A percentile compares a stretch with the other conserved stretches of the same genome.
phyloP scores from a whole-genome alignment of 1,284 basidiomycete species.

The Sphaerobolus stellatus region DNA sequence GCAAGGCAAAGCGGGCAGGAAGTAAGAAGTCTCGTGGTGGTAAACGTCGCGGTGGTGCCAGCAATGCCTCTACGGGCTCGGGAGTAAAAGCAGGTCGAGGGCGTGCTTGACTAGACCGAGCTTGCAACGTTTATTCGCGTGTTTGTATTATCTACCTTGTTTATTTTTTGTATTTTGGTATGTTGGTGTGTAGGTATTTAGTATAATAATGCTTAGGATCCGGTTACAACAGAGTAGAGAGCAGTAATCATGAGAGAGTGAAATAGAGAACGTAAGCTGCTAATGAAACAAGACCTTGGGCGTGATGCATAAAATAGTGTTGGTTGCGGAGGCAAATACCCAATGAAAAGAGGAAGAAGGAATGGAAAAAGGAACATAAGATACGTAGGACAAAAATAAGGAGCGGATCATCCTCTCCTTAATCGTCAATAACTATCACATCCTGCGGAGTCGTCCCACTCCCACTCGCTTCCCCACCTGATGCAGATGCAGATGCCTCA shows the following conservation, averaged over 20 bases:
- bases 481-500: slow-evolving; percentile 16
- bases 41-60: slow-evolving; percentile 41
- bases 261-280: no score
- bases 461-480: slow-evolving; percentile 16
- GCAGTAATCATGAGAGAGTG: no score
- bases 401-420: slow-evolving; percentile 2
- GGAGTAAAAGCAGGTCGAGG: slow-evolving; percentile 5
- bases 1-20: slow-evolving; percentile 47
- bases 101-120: slow-evolving; percentile 7
- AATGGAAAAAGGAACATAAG: background rate
- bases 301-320: no score
- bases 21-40: slow-evolving; percentile 49
- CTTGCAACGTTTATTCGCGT: no score
- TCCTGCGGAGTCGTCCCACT: slow-evolving; percentile 21
- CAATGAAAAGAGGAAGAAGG: background rate
- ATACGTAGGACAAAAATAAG: background rate
- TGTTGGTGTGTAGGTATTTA: no score
- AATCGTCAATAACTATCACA: slow-evolving; percentile 44
- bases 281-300: no score
- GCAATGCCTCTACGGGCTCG: slow-evolving; percentile 13
- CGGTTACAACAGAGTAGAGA: no score
- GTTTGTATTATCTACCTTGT: no score
- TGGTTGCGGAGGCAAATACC: no score
- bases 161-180: no score
- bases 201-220: no score